phyloP scores from a whole-genome alignment of 352 stramenopile species.

The Phytophthora citricola region DNA sequence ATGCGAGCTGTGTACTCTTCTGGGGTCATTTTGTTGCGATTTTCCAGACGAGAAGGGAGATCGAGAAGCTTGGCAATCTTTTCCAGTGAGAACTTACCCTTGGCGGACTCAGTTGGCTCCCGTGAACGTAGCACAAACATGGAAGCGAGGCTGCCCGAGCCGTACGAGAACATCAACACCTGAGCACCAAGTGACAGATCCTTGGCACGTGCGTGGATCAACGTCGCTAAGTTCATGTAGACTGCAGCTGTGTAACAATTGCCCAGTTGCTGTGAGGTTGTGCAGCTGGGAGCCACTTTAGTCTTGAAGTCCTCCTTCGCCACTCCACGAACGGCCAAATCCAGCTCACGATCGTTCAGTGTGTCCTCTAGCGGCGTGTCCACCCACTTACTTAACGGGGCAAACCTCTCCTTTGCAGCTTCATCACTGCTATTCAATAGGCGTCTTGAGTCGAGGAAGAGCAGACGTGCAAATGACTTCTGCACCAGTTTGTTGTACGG shows the following conservation, averaged over 20 bases:
- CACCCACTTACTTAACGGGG: slow-evolving; percentile 72
- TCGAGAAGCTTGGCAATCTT: slow-evolving; percentile 89
- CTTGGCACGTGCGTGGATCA: slow-evolving; percentile 74
- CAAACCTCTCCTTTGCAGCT: slow-evolving; percentile 34
- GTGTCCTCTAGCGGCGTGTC: slow-evolving; percentile 90
- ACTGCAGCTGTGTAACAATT: slow-evolving; percentile 98
- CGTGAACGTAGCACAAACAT: slow-evolving; percentile 86
- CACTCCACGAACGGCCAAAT: slow-evolving; percentile 86
- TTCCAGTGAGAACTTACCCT: slow-evolving; percentile 85
- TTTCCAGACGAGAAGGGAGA: slow-evolving; percentile 80
- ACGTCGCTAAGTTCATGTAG: slow-evolving; percentile 95
- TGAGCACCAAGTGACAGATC: slow-evolving; percentile 71
- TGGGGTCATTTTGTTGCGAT: slow-evolving; percentile 84
- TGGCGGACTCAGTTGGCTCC: slow-evolving; percentile 21
- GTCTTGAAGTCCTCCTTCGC: slow-evolving; percentile 75
- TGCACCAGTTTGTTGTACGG: slow-evolving; percentile 99
- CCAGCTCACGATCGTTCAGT: slow-evolving; percentile 91
- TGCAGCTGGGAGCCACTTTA: slow-evolving; percentile 88
- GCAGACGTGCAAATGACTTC: slow-evolving; percentile 94
- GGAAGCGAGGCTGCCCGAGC: slow-evolving; percentile 95
- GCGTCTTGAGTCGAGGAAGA: slow-evolving; percentile 69
- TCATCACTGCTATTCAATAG: slow-evolving; percentile 21
- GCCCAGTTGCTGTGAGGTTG: slow-evolving; percentile 89
- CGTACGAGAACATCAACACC: slow-evolving; percentile 97
- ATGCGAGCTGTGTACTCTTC: slow-evolving; percentile 93